Evolutionary conservation across 768 basidiomycete species (phyloP).

Genomic region (Lentinus brumalis): DNA sequence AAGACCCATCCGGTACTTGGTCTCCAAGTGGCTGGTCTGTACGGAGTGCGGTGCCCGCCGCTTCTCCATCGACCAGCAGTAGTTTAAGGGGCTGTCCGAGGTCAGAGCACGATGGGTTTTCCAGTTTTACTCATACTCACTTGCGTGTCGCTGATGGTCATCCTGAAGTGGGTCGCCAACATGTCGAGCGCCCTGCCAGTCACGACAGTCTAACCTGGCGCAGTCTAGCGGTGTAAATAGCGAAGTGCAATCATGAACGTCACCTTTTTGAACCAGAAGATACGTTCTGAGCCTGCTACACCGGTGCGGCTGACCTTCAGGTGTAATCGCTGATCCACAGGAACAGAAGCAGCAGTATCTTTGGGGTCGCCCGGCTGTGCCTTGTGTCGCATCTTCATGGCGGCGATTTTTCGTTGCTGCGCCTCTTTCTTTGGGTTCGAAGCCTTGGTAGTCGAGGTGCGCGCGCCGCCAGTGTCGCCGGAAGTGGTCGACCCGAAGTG

Average conservation of each 20-base stretch:
- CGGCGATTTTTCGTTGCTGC: slow-evolving; percentile 56
- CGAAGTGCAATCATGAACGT: slow-evolving; percentile 8
- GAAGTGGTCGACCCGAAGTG: slow-evolving; percentile 42
- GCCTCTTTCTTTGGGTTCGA: slow-evolving; percentile 54
- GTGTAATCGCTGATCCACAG: slow-evolving; percentile 61
- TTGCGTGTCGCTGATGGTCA: slow-evolving; percentile 32
- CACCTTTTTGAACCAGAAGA: slow-evolving; percentile 79
- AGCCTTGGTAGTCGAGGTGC: slow-evolving; percentile 36
- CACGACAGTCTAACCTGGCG: slow-evolving; percentile 45
- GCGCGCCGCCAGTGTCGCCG: slow-evolving; percentile 10
- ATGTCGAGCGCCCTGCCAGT: slow-evolving; percentile 68
- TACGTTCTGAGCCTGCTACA: slow-evolving; percentile 39
- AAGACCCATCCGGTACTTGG: slow-evolving; percentile 57
- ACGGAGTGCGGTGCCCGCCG: slow-evolving; percentile 35
- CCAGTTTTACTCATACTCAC: slow-evolving; percentile 30
- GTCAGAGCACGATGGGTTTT: neutral
- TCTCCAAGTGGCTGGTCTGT: slow-evolving; percentile 51
- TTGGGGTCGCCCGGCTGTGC: slow-evolving; percentile 66
- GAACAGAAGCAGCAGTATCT: slow-evolving; percentile 47
- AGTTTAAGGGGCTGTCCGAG: slow-evolving; percentile 45
- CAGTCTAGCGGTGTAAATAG: neutral
- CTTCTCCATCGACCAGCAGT: slow-evolving; percentile 24
- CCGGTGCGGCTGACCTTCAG: slow-evolving; percentile 44
- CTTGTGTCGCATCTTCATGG: slow-evolving; percentile 76
- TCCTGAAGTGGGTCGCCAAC: slow-evolving; percentile 39